Base-by-base conservation (phyloP, 1,284 basidiomycete genomes). In the Coniophora puteana region DNA sequence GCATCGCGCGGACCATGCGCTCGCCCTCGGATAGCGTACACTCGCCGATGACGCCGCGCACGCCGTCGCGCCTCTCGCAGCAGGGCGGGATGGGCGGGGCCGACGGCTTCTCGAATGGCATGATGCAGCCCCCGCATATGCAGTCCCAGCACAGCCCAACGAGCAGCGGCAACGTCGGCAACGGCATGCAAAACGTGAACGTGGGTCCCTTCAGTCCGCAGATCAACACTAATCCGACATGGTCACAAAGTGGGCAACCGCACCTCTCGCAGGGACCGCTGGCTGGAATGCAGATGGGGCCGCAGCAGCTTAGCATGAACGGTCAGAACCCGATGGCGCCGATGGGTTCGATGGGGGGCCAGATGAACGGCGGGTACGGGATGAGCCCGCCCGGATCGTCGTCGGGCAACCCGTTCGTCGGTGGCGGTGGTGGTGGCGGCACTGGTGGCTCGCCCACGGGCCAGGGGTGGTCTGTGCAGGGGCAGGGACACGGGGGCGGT, bases 1-100 rank as follows among this genome's bases (percentile, higher is more conserved):
- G 83, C 4, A 86, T 87, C 43, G 79, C 83, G 24, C 69, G 84
- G 50, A 83, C 76, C 50, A 72, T 75, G 38, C 70, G 82, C 42
- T 86, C 84, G 30, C 84, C 84, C 17, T 78, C 81, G 14, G 82
- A 86, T 41, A 67, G 70, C 23, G 68, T 67, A 5, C 68, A 74
- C 37, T 74, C 79, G 17, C 80, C 83, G 1, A 72, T 80, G 64
- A 76, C 76, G 33, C 73, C 78, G 26, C 69, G 73, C 8, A 55
- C 57, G 2, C 59, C 60, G 3, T 59, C 57, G 24, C 54, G 57
- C 23, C 60, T 59, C 36, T 59, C 57, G 52, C 67, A 71, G 37
- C 63, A 71, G 39, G 54, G 70, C 32, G 56, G 59, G 31, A 51
- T 55, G 48, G 67, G 58, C 23, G 61, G 61, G 33, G 58, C 54